Percentiles rank a stretch among this genome's conserved stretches.
Conservation (phyloP, 2,329 filamentous ascomycete species). For the Pestalotiopsis sp. region DNA sequence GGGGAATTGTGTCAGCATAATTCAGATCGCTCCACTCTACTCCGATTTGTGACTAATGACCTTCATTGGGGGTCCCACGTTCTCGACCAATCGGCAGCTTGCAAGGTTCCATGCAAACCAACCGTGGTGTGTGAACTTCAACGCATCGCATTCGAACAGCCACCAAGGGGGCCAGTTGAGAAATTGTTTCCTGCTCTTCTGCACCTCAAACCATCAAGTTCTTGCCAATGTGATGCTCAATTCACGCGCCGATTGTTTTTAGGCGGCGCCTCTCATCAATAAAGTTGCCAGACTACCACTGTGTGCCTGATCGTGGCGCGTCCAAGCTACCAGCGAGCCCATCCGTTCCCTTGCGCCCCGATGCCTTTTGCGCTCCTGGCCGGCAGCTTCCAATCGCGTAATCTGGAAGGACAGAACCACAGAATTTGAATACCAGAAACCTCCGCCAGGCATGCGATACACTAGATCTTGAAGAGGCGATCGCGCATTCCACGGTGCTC, state of each 20-base stretch:
- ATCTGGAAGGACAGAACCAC: neutral
- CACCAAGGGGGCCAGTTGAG: neutral
- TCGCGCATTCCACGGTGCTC: slow-evolving; percentile 9
- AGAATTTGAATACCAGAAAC: neutral
- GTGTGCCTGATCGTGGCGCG: slow-evolving; percentile 4
- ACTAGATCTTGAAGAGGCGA: slow-evolving; percentile 1
- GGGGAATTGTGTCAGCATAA: neutral
- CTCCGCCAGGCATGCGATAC: slow-evolving; percentile 13
- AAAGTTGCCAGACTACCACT: neutral
- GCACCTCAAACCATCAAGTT: neutral
- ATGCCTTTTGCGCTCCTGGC: slow-evolving; percentile 15
- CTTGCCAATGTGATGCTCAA: neutral
- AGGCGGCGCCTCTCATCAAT: neutral
- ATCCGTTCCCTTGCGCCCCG: slow-evolving; percentile 1
- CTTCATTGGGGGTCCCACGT: neutral
- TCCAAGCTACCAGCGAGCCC: slow-evolving; percentile 1
- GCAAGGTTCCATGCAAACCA: neutral
- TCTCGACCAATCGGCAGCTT: slow-evolving; percentile 2
- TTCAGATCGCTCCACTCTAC: neutral
- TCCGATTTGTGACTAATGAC: neutral
- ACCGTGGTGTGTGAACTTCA: slow-evolving; percentile 5
- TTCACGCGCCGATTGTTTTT: slow-evolving; percentile 3
- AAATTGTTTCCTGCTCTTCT: neutral
- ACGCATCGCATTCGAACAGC: neutral
- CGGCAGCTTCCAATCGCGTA: neutral